Base-by-base conservation (phyloP, 257 asterid species). In the Scutellaria baicalensis region DNA sequence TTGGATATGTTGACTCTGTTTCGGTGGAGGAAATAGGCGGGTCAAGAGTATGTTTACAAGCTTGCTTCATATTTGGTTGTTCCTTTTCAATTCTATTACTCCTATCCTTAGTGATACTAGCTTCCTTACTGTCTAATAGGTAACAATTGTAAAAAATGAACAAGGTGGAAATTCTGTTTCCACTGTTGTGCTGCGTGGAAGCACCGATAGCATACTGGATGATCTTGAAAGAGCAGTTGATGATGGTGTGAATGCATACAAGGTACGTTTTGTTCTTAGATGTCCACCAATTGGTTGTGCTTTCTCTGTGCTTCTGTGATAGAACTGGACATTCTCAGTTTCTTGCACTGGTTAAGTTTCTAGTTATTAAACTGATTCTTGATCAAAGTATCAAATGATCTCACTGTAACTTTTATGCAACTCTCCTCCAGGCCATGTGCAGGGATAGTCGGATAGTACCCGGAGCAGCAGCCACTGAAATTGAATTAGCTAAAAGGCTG, bases 11-110 rank as follows among this genome's bases (percentile, higher is more conserved):
- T 63, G 99, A 95, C 79, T 91, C 96, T 69, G 62, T 95, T 55
- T 92, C 98, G 10, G 98, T 94, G 80, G 97, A 92, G 80, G 99
- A 95, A 82, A 85, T 95, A 75, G 99, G 99, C 75, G 99, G 99
- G 66, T 83, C 87, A 50, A 92, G 97, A 78, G 98, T 95, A 94
- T 64, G 88, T 14, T 43, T 8, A 63, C 59, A 38, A 60, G 31
- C 40, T 75, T 70, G 58, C 5, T 17, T 61, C 21, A 14, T 61
- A 50, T 16, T 39, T 73, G 70, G 35, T 40, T 59, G 6, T 58
- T 69, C 45, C 42, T 42, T 52, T 61, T 64, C 43, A 12, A 14
- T 39, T 77, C 23, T 17, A 17, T 72, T 66, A 20, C 42, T 64
- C 10, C 27, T 45, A 17, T 52, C 21, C 10, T 65, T 73, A 49